Evolutionary conservation across 2,329 filamentous ascomycete genomes (phyloP).

Genomic region (Aspergillus phoenicis): DNA sequence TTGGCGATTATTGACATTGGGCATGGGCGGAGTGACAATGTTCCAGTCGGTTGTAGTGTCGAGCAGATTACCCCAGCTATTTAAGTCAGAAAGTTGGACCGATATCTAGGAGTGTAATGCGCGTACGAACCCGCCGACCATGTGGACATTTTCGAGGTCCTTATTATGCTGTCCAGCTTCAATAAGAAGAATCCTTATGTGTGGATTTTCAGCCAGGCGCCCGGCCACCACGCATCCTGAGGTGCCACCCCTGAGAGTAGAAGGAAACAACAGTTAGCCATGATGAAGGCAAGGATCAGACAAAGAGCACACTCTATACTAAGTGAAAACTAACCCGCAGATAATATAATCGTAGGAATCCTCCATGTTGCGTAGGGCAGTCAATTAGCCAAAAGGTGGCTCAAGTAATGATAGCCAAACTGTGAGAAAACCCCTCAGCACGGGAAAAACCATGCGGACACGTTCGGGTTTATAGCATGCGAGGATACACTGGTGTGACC

Average conservation of each 20-base stretch:
- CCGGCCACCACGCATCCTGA: conserved; percentile 54
- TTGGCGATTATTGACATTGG: conserved; percentile 43
- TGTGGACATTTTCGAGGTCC: conserved; percentile 50
- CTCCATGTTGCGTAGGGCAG: neutral
- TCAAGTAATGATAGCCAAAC: neutral
- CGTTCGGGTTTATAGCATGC: neutral
- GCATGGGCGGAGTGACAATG: conserved; percentile 43
- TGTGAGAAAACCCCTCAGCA: neutral
- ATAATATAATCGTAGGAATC: conserved; percentile 34
- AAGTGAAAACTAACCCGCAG: conserved; percentile 28
- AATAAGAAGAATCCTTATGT: conserved; percentile 48
- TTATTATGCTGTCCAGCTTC: conserved; percentile 52
- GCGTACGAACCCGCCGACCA: conserved; percentile 43
- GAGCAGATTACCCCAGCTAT: conserved; percentile 47
- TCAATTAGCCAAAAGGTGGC: neutral
- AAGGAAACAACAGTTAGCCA: neutral
- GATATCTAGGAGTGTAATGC: neutral
- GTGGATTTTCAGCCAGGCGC: conserved; percentile 50
- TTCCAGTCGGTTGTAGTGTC: conserved; percentile 51
- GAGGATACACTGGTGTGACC: neutral
- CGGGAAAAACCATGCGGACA: neutral
- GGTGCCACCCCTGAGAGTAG: conserved; percentile 46
- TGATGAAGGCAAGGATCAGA: neutral
- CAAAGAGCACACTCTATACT: neutral
- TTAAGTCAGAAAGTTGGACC: neutral